Conservation (phyloP, 495 filamentous ascomycete genomes). For the Hyaloscypha variabilis region DNA sequence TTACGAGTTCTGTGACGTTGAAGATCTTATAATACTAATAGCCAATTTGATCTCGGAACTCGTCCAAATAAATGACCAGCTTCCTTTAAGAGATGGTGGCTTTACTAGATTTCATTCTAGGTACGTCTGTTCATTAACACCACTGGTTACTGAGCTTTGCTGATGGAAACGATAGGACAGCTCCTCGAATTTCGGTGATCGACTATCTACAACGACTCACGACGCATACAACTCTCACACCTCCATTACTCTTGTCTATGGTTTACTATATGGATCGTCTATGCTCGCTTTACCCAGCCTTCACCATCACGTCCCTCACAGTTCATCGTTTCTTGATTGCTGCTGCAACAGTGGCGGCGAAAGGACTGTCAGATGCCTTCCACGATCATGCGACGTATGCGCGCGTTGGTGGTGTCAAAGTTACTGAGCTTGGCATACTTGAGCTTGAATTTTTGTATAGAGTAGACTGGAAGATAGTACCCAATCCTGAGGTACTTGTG, state of each 20-base stretch:
- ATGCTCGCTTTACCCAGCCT: slow-evolving; percentile 86
- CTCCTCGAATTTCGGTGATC: slow-evolving; percentile 88
- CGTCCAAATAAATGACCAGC: slow-evolving; percentile 86
- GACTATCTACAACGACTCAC: slow-evolving; percentile 93
- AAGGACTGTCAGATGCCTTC: slow-evolving; percentile 93
- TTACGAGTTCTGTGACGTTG: slow-evolving; percentile 80
- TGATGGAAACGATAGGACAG: slow-evolving; percentile 58
- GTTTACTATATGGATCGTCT: slow-evolving; percentile 98
- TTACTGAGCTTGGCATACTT: slow-evolving; percentile 86
- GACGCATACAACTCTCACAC: slow-evolving; percentile 89
- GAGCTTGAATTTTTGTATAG: slow-evolving; percentile 91
- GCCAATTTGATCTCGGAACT: slow-evolving; percentile 96
- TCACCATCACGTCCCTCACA: slow-evolving; percentile 93
- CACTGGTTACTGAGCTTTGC: slow-evolving; percentile 8
- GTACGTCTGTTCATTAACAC: slow-evolving; percentile 40
- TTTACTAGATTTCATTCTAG: slow-evolving; percentile 95
- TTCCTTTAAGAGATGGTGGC: slow-evolving; percentile 79
- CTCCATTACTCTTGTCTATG: slow-evolving; percentile 95
- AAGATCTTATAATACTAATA: slow-evolving; percentile 86
- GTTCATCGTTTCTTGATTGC: slow-evolving; percentile 97
- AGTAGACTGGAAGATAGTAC: slow-evolving; percentile 95
- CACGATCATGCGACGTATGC: slow-evolving; percentile 98
- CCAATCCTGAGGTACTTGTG: slow-evolving; percentile 88
- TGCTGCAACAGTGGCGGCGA: slow-evolving; percentile 91
- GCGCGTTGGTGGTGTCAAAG: slow-evolving; percentile 85